A percentile compares a stretch with the other conserved stretches of the same genome.
These are phyloP conservation scores for Funneliformis mosseae DNA, from an alignment of 192 early-diverging fungal genomes.

Conservation along the genomic window DNA sequence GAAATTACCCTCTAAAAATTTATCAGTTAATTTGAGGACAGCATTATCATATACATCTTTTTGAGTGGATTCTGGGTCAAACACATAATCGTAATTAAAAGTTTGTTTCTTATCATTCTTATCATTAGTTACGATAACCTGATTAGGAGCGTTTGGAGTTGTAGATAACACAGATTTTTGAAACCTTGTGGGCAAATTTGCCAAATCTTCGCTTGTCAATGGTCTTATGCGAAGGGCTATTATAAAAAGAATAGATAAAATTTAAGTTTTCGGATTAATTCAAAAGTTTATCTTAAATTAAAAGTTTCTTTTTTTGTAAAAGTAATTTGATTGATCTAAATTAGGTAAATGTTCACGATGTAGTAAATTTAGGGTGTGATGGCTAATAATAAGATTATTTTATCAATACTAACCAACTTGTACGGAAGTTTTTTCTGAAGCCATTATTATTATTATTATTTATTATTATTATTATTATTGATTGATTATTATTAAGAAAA, in stretches of 20 bases:
- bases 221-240: constrained; percentile 28
- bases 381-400: no score
- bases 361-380: no score
- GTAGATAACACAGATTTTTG: constrained; percentile 7
- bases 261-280: no score
- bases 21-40: constrained; percentile 48
- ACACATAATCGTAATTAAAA: constrained; percentile 71
- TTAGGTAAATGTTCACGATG: not conserved
- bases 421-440: constrained; percentile 14
- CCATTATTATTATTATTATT: not conserved
- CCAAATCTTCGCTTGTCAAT: constrained; percentile 9
- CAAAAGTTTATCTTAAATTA: no score
- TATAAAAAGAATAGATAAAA: not conserved
- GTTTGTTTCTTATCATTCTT: constrained; percentile 31
- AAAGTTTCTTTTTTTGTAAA: no score
- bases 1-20: constrained; percentile 51
- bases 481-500: not conserved
- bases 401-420: constrained; percentile 13
- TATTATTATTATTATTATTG: not conserved
- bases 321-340: not conserved
- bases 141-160: constrained; percentile 7
- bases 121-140: not conserved
- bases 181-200: constrained; percentile 17
- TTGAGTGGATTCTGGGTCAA: constrained; percentile 62
- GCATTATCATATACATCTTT: constrained; percentile 59